These are phyloP conservation scores for Solanum paucissectum DNA, from an alignment of 257 asterid genomes.

Conservation along the genomic window DNA sequence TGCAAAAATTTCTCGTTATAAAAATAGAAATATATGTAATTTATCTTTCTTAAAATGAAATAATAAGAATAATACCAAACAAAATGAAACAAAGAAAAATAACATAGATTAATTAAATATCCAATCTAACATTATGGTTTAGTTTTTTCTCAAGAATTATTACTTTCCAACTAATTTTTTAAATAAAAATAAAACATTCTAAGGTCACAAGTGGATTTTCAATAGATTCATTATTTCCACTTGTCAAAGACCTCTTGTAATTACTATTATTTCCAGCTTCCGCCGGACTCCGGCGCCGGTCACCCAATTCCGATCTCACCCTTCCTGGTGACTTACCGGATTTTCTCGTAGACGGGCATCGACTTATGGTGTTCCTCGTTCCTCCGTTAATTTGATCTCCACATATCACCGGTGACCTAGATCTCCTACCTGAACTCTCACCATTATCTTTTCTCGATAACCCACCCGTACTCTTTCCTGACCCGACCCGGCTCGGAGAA, in stretches of 20 bases:
- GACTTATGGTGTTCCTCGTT: slow-evolving; percentile 15
- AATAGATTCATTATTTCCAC: slow-evolving; percentile 35
- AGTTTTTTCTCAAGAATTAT: background rate
- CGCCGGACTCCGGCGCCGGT: slow-evolving; percentile 25
- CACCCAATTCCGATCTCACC: slow-evolving; percentile 38
- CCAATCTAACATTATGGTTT: background rate
- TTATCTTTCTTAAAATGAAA: too few relatives aligned
- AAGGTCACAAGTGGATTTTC: slow-evolving; percentile 89
- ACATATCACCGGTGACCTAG: slow-evolving; percentile 48
- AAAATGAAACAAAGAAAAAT: too few relatives aligned
- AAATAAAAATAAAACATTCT: slow-evolving; percentile 85
- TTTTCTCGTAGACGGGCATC: slow-evolving; percentile 31
- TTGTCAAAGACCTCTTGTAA: slow-evolving; percentile 32
- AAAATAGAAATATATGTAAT: too few relatives aligned
- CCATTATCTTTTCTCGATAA: slow-evolving; percentile 26
- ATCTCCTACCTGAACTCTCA: slow-evolving; percentile 46
- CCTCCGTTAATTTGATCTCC: slow-evolving; percentile 10
- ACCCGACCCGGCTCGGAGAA: slow-evolving; percentile 32
- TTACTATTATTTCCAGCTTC: background rate
- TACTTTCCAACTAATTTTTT: background rate
- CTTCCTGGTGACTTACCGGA: slow-evolving; percentile 53
- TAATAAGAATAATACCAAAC: too few relatives aligned
- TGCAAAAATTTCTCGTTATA: too few relatives aligned
- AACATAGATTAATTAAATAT: background rate
- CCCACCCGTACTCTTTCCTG: slow-evolving; percentile 9